Evolutionary conservation across 805 yeast species (phyloP), one percentile per base, ranked within the genome.

Genomic region (Vanderwaltozyma tropicalis): DNA sequence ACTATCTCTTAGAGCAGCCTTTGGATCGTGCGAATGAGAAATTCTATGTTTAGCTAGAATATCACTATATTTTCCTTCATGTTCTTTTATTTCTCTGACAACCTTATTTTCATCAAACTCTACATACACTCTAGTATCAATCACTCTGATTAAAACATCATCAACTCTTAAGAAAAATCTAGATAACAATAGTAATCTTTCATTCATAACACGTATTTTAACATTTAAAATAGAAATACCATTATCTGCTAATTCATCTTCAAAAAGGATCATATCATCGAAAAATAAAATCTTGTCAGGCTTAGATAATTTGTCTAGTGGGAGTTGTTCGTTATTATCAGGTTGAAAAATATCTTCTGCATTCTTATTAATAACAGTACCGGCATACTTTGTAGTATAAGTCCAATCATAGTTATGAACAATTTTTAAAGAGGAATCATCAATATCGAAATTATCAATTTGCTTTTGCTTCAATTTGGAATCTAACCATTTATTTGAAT

Each of bases 381-480:
- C 98, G 42, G 66, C 69, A 57, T 89, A 92, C 33, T 67, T 43
- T 0, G 95, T 77, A 0, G 95, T 74, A 56, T 92, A 92, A 0
- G 98, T 89, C 99, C 99, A 92, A 63, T 92, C 98, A 55, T 76
- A 92, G 2, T 95, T 92, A 49, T 81, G 80, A 35, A 80, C 74
- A 26, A 80, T 73, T 32, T 80, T 73, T 52, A 68, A 58, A 39
- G 78, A 69, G 53, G 69, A 57, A 53, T 69, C 66, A 19, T 50
- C 53, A 24, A 51, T 49, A 42, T 45, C 57, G 44, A 56, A 59
- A 41, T 52, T 52, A 20, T 41, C 42, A 10, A 33, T 20, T n/a
- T 29, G 18, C 22, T 35, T 47, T 28, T 57, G 62, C 33, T 57
- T 41, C 25, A 59, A 62, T 35, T 57, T 61, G 10, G 65, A 59